A percentile compares a stretch with the other conserved stretches of the same genome.
Conservation (phyloP, 1,284 basidiomycete genomes). For the Heterobasidion parviporum region DNA sequence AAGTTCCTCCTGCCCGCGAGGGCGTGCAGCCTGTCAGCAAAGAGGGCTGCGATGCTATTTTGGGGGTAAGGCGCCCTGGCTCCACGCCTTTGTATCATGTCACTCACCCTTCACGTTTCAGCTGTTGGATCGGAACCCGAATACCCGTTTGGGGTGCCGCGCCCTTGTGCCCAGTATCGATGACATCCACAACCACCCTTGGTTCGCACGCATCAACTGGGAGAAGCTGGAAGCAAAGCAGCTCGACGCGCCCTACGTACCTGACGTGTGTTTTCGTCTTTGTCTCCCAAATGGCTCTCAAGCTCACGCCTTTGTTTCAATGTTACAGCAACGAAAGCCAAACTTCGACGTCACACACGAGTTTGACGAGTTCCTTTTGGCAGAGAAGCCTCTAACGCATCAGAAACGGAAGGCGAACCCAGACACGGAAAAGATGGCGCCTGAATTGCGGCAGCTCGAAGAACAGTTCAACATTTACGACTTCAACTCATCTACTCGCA, state of each 20-base stretch:
- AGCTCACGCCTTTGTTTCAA: conserved; percentile 5
- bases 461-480: conserved; percentile 88
- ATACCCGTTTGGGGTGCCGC: conserved; percentile 76
- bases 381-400: conserved; percentile 94
- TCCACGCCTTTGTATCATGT: neutral
- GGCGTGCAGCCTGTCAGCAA: conserved; percentile 23
- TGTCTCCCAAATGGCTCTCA: neutral
- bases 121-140: conserved; percentile 82
- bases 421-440: conserved; percentile 79
- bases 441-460: conserved; percentile 88
- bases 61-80: conserved; percentile 33
- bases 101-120: conserved; percentile 21
- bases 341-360: conserved; percentile 98
- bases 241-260: conserved; percentile 79
- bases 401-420: conserved; percentile 82
- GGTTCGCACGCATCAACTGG: conserved; percentile 85
- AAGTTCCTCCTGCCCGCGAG: conserved; percentile 50
- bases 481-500: conserved; percentile 53
- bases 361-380: conserved; percentile 92
- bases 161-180: conserved; percentile 58
- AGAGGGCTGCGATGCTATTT: conserved; percentile 28
- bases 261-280: conserved; percentile 58
- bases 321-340: conserved; percentile 64
- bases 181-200: conserved; percentile 77
- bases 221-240: conserved; percentile 68